These are phyloP conservation scores for Daldinia childiae DNA, from an alignment of 495 filamentous ascomycete species.

Conservation along the genomic window DNA sequence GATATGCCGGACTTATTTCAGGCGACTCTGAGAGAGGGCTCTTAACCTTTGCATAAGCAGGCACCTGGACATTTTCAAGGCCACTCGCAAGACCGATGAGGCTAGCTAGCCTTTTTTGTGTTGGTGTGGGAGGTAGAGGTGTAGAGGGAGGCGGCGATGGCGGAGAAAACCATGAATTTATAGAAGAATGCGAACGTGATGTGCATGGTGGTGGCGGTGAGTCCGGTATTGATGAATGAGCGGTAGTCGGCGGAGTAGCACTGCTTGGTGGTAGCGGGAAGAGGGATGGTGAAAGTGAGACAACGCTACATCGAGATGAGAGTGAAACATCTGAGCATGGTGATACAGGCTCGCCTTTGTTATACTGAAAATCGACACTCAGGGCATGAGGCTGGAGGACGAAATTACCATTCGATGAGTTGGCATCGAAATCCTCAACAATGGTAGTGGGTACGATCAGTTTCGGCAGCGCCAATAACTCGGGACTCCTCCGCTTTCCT, in stretches of 20 bases:
- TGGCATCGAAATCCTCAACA: neutral
- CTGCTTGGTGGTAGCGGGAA: constrained; percentile 35
- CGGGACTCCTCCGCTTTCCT: constrained; percentile 21
- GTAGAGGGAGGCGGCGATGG: constrained; percentile 35
- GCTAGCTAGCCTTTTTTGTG: constrained; percentile 27
- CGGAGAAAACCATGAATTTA: constrained; percentile 35
- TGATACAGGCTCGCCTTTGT: constrained; percentile 27
- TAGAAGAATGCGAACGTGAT: constrained; percentile 28
- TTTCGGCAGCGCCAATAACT: constrained; percentile 28
- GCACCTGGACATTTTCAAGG: constrained; percentile 22
- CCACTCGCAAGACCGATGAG: constrained; percentile 22
- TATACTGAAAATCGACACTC: constrained; percentile 30
- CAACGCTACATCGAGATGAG: constrained; percentile 27
- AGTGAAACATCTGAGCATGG: constrained; percentile 23
- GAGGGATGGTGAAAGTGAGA: constrained; percentile 40
- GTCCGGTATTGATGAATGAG: constrained; percentile 14
- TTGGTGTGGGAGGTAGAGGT: constrained; percentile 34
- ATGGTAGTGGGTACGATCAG: constrained; percentile 17
- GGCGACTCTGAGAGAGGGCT: constrained; percentile 5
- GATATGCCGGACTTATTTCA: neutral
- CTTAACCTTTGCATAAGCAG: constrained; percentile 19
- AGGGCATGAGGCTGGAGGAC: constrained; percentile 34
- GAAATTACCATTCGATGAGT: neutral
- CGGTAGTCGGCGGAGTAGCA: constrained; percentile 18
- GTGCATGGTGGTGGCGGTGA: constrained; percentile 22